These are phyloP conservation scores for Rubia peregrina DNA, from an alignment of 305 asterid species.

Conservation along the genomic window DNA sequence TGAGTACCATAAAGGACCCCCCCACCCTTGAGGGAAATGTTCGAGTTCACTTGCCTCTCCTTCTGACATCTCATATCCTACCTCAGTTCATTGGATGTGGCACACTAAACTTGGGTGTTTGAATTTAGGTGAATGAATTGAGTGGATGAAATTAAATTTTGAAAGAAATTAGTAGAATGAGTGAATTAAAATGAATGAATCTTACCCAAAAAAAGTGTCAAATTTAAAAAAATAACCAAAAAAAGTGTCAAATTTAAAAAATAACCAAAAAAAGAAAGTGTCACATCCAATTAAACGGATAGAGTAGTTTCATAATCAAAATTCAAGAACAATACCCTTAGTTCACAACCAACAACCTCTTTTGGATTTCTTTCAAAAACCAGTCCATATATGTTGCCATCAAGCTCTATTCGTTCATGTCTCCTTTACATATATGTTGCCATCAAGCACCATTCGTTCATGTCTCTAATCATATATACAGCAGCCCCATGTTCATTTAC, in stretches of 20 bases:
- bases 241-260: no score
- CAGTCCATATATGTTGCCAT: neutral
- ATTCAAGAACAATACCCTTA: neutral
- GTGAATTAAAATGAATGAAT: no score
- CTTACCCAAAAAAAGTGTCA: no score
- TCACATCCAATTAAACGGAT: no score
- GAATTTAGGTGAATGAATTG: no score
- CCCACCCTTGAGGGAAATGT: neutral
- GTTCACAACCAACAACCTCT: neutral
- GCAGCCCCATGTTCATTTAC: neutral
- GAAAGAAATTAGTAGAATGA: no score
- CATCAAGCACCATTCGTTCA: neutral
- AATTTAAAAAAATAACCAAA: no score
- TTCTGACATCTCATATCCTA: neutral
- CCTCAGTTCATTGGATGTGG: no score
- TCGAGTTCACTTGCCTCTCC: neutral
- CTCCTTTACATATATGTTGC: neutral
- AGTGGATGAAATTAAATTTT: no score
- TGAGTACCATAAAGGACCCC: neutral
- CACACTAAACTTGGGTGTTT: no score
- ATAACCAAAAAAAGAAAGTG: no score
- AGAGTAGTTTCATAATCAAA: neutral
- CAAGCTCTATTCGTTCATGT: neutral
- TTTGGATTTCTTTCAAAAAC: neutral
- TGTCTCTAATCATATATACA: neutral